Evolutionary conservation across 2,329 filamentous ascomycete genomes (phyloP).

Genomic region (Colletotrichum sp.): DNA sequence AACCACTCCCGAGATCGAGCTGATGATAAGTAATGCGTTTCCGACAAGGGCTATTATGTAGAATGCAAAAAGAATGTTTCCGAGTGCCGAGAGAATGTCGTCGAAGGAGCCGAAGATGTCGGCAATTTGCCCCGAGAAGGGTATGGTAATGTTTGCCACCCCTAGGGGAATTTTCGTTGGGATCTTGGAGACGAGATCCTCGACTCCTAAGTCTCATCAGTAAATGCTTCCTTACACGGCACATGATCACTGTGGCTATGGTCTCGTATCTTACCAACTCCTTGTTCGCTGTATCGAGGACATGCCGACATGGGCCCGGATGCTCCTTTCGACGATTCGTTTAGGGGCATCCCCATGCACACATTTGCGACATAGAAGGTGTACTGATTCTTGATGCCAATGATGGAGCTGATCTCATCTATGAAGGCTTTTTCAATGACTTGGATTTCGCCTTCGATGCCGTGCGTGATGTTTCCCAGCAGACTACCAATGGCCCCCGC

Average conservation of each 20-base stretch:
- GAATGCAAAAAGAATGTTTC: background rate
- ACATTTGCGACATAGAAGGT: background rate
- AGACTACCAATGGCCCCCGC: background rate
- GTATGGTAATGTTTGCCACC: background rate
- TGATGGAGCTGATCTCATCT: background rate
- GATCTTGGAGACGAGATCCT: background rate
- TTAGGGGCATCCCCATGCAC: background rate
- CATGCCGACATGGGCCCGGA: background rate
- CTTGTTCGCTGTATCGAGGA: background rate
- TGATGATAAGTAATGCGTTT: background rate
- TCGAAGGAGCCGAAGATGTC: background rate
- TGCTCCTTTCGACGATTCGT: background rate
- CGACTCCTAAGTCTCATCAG: background rate
- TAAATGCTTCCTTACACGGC: accelerated
- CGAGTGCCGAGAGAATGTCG: background rate
- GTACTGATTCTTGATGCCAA: background rate
- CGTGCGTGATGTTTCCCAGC: background rate
- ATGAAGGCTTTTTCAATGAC: background rate
- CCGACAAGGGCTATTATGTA: background rate
- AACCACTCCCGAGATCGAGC: background rate
- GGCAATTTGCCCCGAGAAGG: background rate
- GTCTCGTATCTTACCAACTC: background rate
- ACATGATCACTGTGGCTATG: accelerated
- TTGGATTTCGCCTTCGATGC: background rate
- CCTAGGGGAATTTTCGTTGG: background rate